Evolutionary conservation across 2,329 filamentous ascomycete species (phyloP), one percentile per base, ranked within the genome.

Genomic region (Septoria petroselini): DNA sequence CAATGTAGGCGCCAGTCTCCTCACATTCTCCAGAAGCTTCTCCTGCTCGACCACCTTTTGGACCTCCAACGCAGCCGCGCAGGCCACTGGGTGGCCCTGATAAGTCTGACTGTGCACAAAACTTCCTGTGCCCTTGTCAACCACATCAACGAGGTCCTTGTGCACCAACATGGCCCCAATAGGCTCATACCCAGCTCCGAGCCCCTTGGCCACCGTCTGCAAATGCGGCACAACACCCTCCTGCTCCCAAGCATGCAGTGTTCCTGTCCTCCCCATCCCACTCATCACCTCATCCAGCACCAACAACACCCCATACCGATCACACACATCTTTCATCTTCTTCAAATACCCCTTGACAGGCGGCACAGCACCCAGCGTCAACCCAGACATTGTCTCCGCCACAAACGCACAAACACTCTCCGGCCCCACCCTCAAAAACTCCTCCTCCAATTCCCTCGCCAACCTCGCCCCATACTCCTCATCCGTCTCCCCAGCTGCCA

Each of bases 41-140:
- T 83, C 73, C 11, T 80, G 67, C 11, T 71, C 62, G 11, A 86
- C 72, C 12, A 83, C 76, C 27, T 68, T 68, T 58, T 83, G 80
- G 0, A 84, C 81, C 30, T 80, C 79, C 0, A 85, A 70, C 0
- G 79, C 82, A 0, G 81, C 76, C 0, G 83, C 72, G 57, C 82
- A 82, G 86, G 64, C 2, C 73, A 70, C 0, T 82, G 74, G 15
- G 80, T 68, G 15, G 70, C 64, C 18, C 85, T 73, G 17, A 57
- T 82, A 82, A 0, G 82, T 85, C 33, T 83, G 79, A 0, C 79
- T 79, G 49, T 82, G 79, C 6, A 72, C 68, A 54, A 82, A 81
- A 3, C 62, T 33, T 60, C 2, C 71, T 70, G 48, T 58, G 69
- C 56, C 56, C 14, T 54, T 65, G 63, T 68, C 65, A 15, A 56